Evolutionary conservation across 2,329 filamentous ascomycete genomes (phyloP), one percentile per base, ranked within the genome.

Genomic region (Podosphaera xanthii): DNA sequence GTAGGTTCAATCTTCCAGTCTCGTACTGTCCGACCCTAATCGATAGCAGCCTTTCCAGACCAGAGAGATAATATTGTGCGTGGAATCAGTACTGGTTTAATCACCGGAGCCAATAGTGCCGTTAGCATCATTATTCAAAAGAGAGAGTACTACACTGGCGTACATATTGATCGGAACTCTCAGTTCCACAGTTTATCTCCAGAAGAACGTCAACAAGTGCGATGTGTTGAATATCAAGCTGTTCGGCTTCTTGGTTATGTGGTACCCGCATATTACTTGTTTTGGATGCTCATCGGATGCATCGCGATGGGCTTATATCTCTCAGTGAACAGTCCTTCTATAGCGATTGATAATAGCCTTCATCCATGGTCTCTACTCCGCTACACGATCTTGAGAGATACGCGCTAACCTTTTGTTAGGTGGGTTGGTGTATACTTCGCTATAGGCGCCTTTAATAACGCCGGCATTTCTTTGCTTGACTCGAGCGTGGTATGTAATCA

Each of bases 191-290:
- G 75, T 54, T 69, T 82, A 44, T 72, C 72, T 0, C 70, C 71
- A 14, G 71, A 75, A 12, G 76, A 82, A 63, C 72, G 77, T 30
- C 74, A 79, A 59, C 70, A 73, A 7, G 71, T 83, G 0, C 80
- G 80, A 34, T 79, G 80, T 2, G 76, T 74, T 61, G 81, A 84
- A 65, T 83, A 83, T 64, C 75, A 77, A 50, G 80, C 81, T 5
- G 71, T 84, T n/a, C 74, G 74, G 57, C 69, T 83, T 3, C 72
- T 85, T 0, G 73, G 78, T 4, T 71, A 77, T 62, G 65, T 81
- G 8, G 78, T 85, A 4, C 79, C 78, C 0, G 61, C 77, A 2
- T 85, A 85, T 65, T 80, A 76, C n/a, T 64, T 77, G 44, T 62
- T 72, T 0, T 82, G 76, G 72, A 80, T 83, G 64, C 58, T 82